These are phyloP conservation scores for Pseudocercospora eumusae DNA, from an alignment of 2,329 filamentous ascomycete genomes.

Conservation along the genomic window DNA sequence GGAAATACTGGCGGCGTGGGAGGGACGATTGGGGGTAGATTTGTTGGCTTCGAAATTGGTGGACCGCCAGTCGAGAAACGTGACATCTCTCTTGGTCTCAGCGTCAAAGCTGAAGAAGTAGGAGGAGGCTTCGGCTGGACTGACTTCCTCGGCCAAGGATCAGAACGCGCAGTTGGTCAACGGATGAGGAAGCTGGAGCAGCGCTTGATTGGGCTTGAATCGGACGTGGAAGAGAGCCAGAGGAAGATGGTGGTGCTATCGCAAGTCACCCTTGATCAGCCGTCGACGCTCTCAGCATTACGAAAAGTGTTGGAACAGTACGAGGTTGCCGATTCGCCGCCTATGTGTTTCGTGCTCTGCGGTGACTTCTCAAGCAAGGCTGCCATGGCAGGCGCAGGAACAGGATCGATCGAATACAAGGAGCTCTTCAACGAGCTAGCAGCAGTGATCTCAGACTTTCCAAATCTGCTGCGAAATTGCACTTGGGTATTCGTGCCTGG, in stretches of 20 bases:
- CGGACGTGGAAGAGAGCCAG: constrained; percentile 28
- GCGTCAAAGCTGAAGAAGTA: constrained; percentile 54
- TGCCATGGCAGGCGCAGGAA: constrained; percentile 64
- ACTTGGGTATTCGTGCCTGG: constrained; percentile 93
- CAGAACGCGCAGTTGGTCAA: constrained; percentile 76
- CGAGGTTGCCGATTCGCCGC: constrained; percentile 61
- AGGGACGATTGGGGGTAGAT: constrained; percentile 86
- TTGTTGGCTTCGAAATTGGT: constrained; percentile 86
- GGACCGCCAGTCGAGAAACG: constrained; percentile 89
- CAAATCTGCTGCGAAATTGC: constrained; percentile 71
- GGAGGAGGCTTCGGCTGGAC: constrained; percentile 94
- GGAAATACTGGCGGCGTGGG: constrained; percentile 80
- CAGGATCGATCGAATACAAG: constrained; percentile 91
- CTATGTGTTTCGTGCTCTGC: constrained; percentile 77
- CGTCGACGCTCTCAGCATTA: constrained; percentile 76
- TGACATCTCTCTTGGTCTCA: constrained; percentile 72
- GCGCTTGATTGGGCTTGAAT: constrained; percentile 56
- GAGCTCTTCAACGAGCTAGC: constrained; percentile 91
- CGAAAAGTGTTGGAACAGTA: constrained; percentile 77
- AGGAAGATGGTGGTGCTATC: constrained; percentile 73
- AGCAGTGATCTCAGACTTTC: constrained; percentile 78
- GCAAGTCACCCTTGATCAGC: constrained; percentile 83
- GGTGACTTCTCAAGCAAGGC: constrained; percentile 75
- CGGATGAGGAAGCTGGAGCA: constrained; percentile 82
- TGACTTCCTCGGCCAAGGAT: constrained; percentile 89